A percentile compares a stretch with the other conserved stretches of the same genome.
phyloP scores from a whole-genome alignment of 2,329 filamentous ascomycete genomes.

The Cephalotrichum gorgonifer region DNA sequence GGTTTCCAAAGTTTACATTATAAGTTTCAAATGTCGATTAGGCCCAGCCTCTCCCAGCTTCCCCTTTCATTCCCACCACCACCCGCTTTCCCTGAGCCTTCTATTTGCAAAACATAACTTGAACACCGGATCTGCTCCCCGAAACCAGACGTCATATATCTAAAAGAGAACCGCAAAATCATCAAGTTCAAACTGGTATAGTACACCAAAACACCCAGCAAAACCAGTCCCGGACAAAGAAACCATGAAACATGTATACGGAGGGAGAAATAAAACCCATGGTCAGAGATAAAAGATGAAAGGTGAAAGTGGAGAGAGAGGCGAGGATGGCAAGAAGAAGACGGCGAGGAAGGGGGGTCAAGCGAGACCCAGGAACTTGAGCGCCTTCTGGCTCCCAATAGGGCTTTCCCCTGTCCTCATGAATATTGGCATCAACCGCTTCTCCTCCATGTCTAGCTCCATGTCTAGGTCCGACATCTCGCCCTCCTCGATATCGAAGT shows the following conservation, averaged over 20 bases:
- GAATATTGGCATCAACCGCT: conserved; percentile 41
- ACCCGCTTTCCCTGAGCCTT: too few species aligned
- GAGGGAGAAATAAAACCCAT: conserved; percentile 5
- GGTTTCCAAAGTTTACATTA: too few species aligned
- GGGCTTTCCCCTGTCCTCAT: conserved; percentile 27
- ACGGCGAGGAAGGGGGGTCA: conserved; percentile 10
- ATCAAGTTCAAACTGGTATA: too few species aligned
- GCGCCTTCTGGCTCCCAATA: conserved; percentile 35
- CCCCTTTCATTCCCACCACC: too few species aligned
- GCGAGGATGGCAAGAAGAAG: not conserved
- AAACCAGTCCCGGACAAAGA: conserved; percentile 1
- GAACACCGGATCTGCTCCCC: too few species aligned
- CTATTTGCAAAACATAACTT: too few species aligned
- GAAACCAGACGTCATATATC: too few species aligned
- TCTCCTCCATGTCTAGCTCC: conserved; percentile 32
- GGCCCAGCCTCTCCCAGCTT: too few species aligned
- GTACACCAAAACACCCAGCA: not conserved
- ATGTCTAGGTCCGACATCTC: not conserved
- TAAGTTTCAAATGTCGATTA: too few species aligned
- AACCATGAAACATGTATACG: conserved; percentile 1
- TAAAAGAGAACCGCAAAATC: too few species aligned
- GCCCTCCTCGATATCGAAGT: not conserved
- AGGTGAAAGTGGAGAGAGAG: not conserved
- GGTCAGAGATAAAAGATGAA: conserved; percentile 2
- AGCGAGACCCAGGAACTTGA: conserved; percentile 41